Evolutionary conservation across 306 rosid species (phyloP).

Genomic region (Cucurbita ficifolia): DNA sequence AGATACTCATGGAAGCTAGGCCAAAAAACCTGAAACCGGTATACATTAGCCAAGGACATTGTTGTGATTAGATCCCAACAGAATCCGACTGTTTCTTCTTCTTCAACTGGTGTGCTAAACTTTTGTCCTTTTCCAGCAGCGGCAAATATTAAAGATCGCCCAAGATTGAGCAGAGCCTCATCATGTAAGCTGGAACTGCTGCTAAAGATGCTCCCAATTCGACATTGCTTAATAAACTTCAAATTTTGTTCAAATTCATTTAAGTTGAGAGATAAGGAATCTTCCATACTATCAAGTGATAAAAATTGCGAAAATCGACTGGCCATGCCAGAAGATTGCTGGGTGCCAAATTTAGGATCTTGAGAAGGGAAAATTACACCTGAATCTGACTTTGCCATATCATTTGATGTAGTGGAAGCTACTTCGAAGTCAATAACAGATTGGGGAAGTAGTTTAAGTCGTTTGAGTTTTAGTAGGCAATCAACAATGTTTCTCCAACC

Average conservation of each 20-base stretch:
- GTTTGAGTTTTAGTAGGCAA: slow-evolving; percentile 77
- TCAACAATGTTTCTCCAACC: slow-evolving; percentile 90
- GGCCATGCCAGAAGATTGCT: slow-evolving; percentile 27
- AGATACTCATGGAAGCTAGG: slow-evolving; percentile 54
- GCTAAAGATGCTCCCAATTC: slow-evolving; percentile 54
- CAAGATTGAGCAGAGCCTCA: slow-evolving; percentile 53
- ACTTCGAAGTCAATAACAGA: slow-evolving; percentile 37
- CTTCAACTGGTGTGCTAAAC: slow-evolving; percentile 76
- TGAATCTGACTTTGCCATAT: slow-evolving; percentile 24
- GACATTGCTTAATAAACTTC: slow-evolving; percentile 65
- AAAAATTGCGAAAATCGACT: slow-evolving; percentile 36
- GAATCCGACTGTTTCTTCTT: slow-evolving; percentile 80
- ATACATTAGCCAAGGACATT: slow-evolving; percentile 33
- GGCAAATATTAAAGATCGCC: slow-evolving; percentile 58
- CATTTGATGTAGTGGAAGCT: slow-evolving; percentile 18
- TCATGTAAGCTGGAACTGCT: slow-evolving; percentile 47
- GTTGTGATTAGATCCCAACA: slow-evolving; percentile 83
- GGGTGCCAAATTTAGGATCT: slow-evolving; percentile 27
- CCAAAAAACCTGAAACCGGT: slow-evolving; percentile 63
- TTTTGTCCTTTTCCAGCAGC: slow-evolving; percentile 96
- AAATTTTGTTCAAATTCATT: slow-evolving; percentile 72
- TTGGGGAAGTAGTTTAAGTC: slow-evolving; percentile 59
- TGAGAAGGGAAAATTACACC: slow-evolving; percentile 27
- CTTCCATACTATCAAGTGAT: slow-evolving; percentile 44
- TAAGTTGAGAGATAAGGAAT: slow-evolving; percentile 40